Evolutionary conservation across 495 filamentous ascomycete species (phyloP).

Genomic region (Chaetomium cochliodes): DNA sequence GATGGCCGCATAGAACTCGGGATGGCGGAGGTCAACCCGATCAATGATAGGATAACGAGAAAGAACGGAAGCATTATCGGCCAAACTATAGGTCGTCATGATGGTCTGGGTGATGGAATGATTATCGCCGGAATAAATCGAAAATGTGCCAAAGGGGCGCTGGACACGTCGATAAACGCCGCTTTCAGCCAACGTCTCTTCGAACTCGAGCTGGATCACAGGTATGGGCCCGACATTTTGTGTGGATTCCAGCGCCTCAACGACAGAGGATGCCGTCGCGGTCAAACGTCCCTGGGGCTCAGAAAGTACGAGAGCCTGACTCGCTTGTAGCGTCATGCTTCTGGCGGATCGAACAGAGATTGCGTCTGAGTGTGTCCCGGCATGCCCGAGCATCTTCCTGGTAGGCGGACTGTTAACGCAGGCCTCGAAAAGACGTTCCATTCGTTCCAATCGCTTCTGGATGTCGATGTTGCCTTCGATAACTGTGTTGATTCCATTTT

Average conservation of each 20-base stretch:
- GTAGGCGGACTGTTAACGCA: neutral
- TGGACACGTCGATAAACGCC: conserved; percentile 8
- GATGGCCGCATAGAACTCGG: conserved; percentile 4
- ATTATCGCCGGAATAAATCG: neutral
- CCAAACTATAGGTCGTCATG: neutral
- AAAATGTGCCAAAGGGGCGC: neutral
- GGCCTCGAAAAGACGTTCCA: conserved; percentile 4
- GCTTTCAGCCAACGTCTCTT: conserved; percentile 7
- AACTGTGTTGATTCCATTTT: neutral
- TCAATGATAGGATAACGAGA: neutral
- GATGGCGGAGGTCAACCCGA: conserved; percentile 2
- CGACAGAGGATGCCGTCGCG: neutral
- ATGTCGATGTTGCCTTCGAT: conserved; percentile 3
- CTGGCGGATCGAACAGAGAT: conserved; percentile 4
- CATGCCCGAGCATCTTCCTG: neutral
- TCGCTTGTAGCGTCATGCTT: too few relatives aligned
- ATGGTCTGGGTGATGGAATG: neutral
- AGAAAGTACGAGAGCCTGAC: too few relatives aligned
- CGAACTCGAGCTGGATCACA: neutral
- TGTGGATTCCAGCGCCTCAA: neutral
- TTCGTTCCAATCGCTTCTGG: neutral
- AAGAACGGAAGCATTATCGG: conserved; percentile 2
- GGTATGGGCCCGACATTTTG: conserved; percentile 1
- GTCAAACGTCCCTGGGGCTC: neutral
- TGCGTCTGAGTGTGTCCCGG: neutral